Conservation (phyloP, 2,329 filamentous ascomycete genomes). For the Decorospora gaudefroyi region DNA sequence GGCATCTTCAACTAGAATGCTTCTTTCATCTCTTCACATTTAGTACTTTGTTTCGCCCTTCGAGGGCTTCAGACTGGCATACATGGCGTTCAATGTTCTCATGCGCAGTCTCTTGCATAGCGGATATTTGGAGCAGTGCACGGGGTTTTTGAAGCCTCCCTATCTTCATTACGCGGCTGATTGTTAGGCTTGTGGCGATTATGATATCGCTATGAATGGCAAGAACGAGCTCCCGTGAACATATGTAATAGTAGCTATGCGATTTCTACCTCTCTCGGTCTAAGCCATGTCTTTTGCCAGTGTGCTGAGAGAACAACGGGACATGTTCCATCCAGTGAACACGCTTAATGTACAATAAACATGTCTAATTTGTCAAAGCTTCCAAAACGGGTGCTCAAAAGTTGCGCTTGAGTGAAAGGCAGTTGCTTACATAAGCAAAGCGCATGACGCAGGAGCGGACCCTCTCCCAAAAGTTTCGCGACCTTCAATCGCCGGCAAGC, state of each 20-base stretch:
- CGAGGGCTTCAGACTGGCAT: slow-evolving; percentile 21
- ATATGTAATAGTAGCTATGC: slow-evolving; percentile 25
- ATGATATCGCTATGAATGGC: slow-evolving; percentile 9
- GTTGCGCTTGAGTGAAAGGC: no score
- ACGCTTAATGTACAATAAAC: no score
- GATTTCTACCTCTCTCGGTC: not conserved
- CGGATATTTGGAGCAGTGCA: slow-evolving; percentile 8
- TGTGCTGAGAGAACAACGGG: no score
- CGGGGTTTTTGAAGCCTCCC: slow-evolving; percentile 6
- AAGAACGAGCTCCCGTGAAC: slow-evolving; percentile 6
- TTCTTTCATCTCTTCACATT: slow-evolving; percentile 12
- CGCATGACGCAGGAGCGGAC: slow-evolving; percentile 21
- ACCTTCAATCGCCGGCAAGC: slow-evolving; percentile 29
- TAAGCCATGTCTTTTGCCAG: no score
- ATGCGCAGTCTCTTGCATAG: slow-evolving; percentile 13
- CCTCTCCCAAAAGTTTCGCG: slow-evolving; percentile 31
- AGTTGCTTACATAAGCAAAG: slow-evolving; percentile 4
- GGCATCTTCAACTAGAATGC: slow-evolving; percentile 9
- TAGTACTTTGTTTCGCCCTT: slow-evolving; percentile 8
- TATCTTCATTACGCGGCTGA: slow-evolving; percentile 8
- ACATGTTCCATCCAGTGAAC: no score
- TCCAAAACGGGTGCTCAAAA: no score
- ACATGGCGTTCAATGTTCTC: slow-evolving; percentile 26
- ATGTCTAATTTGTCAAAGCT: not conserved
- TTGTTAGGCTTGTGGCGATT: slow-evolving; percentile 2